Percentiles rank a stretch among this genome's conserved stretches.
phyloP scores from a whole-genome alignment of 140 eudicot species.

The Erigeron philadelphicus region DNA sequence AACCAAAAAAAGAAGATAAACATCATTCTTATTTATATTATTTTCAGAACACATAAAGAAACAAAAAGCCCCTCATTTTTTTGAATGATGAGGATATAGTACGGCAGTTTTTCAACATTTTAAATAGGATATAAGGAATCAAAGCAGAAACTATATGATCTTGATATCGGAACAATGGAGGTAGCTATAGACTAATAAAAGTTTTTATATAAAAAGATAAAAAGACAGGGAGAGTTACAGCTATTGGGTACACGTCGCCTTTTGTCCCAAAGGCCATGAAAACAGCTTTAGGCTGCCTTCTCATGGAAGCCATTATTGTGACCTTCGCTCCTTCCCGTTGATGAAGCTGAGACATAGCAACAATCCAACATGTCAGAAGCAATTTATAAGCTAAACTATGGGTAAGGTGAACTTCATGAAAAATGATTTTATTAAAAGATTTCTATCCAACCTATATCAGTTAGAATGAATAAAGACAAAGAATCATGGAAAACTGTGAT shows the following conservation, averaged over 20 bases:
- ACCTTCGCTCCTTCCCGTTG: conserved; percentile 21
- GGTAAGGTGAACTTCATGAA: neutral
- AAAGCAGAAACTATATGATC: conserved; percentile 7
- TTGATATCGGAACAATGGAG: conserved; percentile 11
- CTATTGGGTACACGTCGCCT: conserved; percentile 82
- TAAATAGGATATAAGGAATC: conserved; percentile 13
- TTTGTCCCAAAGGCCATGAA: conserved; percentile 97
- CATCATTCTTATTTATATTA: neutral
- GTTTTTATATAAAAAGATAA: neutral
- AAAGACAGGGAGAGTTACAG: conserved; percentile 40
- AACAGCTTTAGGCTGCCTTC: conserved; percentile 56
- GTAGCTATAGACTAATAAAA: neutral
- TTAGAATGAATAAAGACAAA: neutral
- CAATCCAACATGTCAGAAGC: conserved; percentile 1
- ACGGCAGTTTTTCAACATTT: conserved; percentile 12
- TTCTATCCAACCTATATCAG: conserved; percentile 9
- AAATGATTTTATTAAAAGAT: neutral
- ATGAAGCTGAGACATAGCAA: conserved; percentile 5
- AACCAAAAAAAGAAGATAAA: neutral
- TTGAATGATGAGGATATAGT: neutral
- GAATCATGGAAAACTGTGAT: neutral
- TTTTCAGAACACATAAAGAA: conserved; percentile 11
- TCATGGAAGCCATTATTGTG: conserved; percentile 26
- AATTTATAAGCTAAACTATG: neutral
- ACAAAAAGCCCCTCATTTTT: neutral